Evolutionary conservation across 257 asterid genomes (phyloP).

Genomic region (Fraxinus americana): DNA sequence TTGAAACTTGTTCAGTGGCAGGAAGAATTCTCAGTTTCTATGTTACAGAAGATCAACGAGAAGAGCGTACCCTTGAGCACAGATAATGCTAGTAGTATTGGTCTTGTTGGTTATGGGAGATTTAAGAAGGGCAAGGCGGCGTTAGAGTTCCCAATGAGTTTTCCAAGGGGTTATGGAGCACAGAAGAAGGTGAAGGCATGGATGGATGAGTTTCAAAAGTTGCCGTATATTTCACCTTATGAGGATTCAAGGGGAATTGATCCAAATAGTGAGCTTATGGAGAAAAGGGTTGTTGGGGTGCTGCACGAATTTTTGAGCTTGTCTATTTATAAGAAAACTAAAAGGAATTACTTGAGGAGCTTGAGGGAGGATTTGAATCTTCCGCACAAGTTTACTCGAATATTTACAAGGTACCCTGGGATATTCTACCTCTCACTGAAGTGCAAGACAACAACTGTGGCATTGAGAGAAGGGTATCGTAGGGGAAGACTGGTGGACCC

Average conservation of each 20-base stretch:
- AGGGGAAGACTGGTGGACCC: conserved; percentile 71
- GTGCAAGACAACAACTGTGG: conserved; percentile 91
- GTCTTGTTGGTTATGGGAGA: conserved; percentile 44
- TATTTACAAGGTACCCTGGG: conserved; percentile 94
- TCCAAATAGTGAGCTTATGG: conserved; percentile 88
- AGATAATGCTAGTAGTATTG: conserved; percentile 14
- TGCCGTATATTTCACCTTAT: conserved; percentile 93
- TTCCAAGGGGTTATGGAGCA: conserved; percentile 92
- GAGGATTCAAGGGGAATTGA: conserved; percentile 82
- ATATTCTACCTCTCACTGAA: conserved; percentile 83
- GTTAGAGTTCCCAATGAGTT: conserved; percentile 84
- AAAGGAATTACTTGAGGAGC: conserved; percentile 82
- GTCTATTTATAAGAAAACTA: conserved; percentile 85
- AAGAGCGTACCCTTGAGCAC: conserved; percentile 31
- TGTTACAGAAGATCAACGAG: conserved; percentile 74
- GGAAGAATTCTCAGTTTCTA: conserved; percentile 70
- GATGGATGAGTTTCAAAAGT: conserved; percentile 96
- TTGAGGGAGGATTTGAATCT: conserved; percentile 82
- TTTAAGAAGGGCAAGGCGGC: conserved; percentile 84
- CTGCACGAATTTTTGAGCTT: conserved; percentile 77
- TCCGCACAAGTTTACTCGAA: conserved; percentile 84
- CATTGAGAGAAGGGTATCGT: conserved; percentile 81
- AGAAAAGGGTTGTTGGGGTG: conserved; percentile 92
- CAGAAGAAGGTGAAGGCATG: conserved; percentile 91
- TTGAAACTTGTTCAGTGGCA: conserved; percentile 72